Conservation (phyloP, 768 basidiomycete species). For the Grammothele lineata region DNA sequence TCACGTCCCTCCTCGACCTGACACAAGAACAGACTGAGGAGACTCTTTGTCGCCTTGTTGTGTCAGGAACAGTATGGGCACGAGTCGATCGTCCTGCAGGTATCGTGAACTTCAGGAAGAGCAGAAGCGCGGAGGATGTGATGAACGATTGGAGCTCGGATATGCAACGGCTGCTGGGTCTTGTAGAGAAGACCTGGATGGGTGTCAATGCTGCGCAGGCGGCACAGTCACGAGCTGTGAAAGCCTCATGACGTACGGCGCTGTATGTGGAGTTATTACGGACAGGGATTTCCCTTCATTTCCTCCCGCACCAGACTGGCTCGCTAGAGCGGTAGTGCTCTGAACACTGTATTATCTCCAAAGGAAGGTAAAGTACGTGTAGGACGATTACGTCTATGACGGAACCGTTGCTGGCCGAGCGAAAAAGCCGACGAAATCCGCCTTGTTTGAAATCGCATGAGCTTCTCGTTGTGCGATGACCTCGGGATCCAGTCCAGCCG, state of each 20-base stretch:
- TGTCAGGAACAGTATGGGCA: slow-evolving; percentile 90
- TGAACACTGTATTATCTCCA: slow-evolving; percentile 6
- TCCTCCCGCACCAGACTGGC: background rate
- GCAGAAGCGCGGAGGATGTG: slow-evolving; percentile 82
- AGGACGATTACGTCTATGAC: too few species aligned
- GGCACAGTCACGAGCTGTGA: slow-evolving; percentile 60
- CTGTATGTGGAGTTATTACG: slow-evolving; percentile 20
- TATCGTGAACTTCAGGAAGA: slow-evolving; percentile 81
- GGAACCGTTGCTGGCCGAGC: too few species aligned
- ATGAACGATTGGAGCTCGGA: slow-evolving; percentile 99
- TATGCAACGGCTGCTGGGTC: slow-evolving; percentile 84
- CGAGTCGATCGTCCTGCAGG: slow-evolving; percentile 90
- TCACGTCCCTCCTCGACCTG: slow-evolving; percentile 86
- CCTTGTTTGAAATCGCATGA: too few species aligned
- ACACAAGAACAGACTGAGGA: slow-evolving; percentile 79
- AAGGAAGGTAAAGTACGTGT: slow-evolving; percentile 1
- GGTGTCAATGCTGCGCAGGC: slow-evolving; percentile 88
- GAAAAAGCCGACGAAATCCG: too few species aligned
- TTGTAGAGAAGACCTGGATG: slow-evolving; percentile 99
- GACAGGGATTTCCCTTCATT: slow-evolving; percentile 4
- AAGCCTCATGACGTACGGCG: slow-evolving; percentile 29
- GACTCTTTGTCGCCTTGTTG: slow-evolving; percentile 84
- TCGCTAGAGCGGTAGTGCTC: background rate
- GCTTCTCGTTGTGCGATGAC: too few species aligned
- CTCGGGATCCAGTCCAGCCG: too few species aligned